These are phyloP conservation scores for Hygrocybe punicea DNA, from an alignment of 768 basidiomycete species.

Conservation along the genomic window DNA sequence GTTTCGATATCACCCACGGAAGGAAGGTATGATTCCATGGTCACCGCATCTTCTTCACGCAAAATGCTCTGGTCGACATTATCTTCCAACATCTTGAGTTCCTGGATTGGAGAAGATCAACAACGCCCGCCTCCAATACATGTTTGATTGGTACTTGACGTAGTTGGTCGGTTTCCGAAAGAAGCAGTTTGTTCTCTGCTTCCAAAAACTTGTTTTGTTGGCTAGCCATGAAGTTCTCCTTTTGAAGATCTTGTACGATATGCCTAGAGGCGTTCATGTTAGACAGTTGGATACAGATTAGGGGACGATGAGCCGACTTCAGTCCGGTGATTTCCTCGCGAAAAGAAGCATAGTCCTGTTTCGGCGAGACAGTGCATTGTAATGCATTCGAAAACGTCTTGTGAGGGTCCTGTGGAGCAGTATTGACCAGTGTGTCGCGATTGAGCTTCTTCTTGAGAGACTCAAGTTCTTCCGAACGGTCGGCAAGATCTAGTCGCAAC, in stretches of 20 bases:
- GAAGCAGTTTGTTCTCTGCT: conserved; percentile 69
- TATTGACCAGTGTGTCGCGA: conserved; percentile 52
- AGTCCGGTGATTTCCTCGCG: conserved; percentile 77
- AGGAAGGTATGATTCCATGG: neutral
- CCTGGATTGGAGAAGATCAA: conserved; percentile 39
- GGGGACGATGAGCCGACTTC: conserved; percentile 49
- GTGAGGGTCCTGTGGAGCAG: conserved; percentile 31
- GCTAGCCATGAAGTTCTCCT: conserved; percentile 61
- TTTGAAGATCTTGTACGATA: conserved; percentile 84
- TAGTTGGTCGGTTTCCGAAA: conserved; percentile 66
- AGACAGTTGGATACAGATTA: neutral
- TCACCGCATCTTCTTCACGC: conserved; percentile 46
- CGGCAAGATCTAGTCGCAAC: conserved; percentile 30
- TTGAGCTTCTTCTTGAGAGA: conserved; percentile 54
- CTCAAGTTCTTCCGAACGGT: conserved; percentile 52
- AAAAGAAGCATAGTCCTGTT: conserved; percentile 48
- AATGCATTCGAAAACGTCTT: conserved; percentile 18
- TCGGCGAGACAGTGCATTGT: conserved; percentile 36
- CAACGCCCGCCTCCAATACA: neutral
- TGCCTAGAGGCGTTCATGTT: conserved; percentile 45
- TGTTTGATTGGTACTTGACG: conserved; percentile 51
- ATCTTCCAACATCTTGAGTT: conserved; percentile 73
- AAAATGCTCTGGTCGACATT: conserved; percentile 62
- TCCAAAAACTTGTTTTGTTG: conserved; percentile 71
- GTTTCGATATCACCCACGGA: conserved; percentile 35